These are phyloP conservation scores for Sporobolomyces phaffii DNA, from an alignment of 768 basidiomycete species.

Conservation along the genomic window DNA sequence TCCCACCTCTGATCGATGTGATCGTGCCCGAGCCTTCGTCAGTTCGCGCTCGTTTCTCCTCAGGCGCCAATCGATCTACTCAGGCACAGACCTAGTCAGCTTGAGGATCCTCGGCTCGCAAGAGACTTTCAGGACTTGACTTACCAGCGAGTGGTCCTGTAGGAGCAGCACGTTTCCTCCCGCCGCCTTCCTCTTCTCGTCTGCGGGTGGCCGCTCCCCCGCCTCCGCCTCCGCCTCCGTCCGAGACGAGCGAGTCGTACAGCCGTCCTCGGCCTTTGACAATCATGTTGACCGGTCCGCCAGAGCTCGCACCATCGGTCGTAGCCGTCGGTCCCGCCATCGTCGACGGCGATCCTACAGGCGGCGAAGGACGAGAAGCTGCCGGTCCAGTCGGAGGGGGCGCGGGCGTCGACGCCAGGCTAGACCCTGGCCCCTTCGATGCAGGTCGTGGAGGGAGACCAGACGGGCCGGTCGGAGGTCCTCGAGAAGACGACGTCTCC, in stretches of 20 bases:
- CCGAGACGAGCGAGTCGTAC: neutral
- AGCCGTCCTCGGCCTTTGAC: constrained; percentile 5
- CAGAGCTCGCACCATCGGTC: neutral
- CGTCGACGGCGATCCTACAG: no score
- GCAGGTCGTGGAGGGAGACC: neutral
- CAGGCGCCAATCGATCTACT: constrained; percentile 16
- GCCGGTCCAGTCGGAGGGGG: neutral
- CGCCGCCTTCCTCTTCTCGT: neutral
- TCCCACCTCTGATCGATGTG: neutral
- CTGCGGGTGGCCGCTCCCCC: neutral
- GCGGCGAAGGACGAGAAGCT: neutral
- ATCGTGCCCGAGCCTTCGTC: neutral
- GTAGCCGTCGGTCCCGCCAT: neutral
- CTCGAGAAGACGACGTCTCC: neutral
- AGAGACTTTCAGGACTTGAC: no score
- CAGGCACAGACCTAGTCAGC: neutral
- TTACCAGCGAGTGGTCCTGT: neutral
- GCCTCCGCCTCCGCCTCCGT: neutral
- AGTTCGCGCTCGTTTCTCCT: constrained; percentile 19
- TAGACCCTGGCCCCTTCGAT: neutral
- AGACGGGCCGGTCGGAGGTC: neutral
- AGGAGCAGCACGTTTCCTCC: neutral
- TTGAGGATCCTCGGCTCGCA: no score
- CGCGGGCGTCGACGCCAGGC: neutral
- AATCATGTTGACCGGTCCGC: constrained; percentile 11